Base-by-base conservation (phyloP, 108 stramenopile genomes). In the Licmophora abbreviata region DNA sequence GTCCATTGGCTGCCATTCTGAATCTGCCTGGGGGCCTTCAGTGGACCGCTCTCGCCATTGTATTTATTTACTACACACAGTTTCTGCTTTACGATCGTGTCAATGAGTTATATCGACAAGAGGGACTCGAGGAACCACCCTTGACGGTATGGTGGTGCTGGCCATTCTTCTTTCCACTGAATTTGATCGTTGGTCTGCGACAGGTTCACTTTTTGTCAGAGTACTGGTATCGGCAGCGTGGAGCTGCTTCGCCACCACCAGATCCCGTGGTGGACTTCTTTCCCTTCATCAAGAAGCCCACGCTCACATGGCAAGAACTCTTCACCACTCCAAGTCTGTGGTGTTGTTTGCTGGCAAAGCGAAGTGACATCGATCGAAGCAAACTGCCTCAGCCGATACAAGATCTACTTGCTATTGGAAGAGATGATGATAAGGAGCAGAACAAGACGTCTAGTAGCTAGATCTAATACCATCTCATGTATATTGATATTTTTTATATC, bases 281-380 rank as follows among this genome's bases (percentile, higher is more conserved):
- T 56, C 83, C 79, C 9, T 85, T 81, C 56, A 85, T 81, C 30
- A 64, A 68, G 22, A 40, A 67, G 36, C 71, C 68, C 43, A 54
- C 74, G 41, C 76, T 85, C 29, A 80, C 83, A 23, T 53, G 80
- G 29, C 75, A 81, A 46, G 63, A 85, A 52, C 81, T 85, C 59
- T 61, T 75, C 26, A 29, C 65, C 0, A 54, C 61, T 17, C 83
- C 83, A n/a, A 69, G 51, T 40, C 48, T 48, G 25, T 85, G 83
- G 83, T 85, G 78, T 51, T 77, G 82, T 76, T 84, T 84, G 37
- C 58, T 40, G 18, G 67, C 68, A 65, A 94, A 75, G 17, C 59
- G n/a, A n/a, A n/a, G n/a, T n/a, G n/a, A n/a, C n/a, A n/a, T n/a
- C n/a, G n/a, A n/a, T n/a, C n/a, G n/a, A n/a, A n/a, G n/a, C n/a